Percentiles rank a stretch among this genome's conserved stretches.
These are phyloP conservation scores for Patellaria atrata DNA, from an alignment of 495 filamentous ascomycete genomes.

Conservation along the genomic window DNA sequence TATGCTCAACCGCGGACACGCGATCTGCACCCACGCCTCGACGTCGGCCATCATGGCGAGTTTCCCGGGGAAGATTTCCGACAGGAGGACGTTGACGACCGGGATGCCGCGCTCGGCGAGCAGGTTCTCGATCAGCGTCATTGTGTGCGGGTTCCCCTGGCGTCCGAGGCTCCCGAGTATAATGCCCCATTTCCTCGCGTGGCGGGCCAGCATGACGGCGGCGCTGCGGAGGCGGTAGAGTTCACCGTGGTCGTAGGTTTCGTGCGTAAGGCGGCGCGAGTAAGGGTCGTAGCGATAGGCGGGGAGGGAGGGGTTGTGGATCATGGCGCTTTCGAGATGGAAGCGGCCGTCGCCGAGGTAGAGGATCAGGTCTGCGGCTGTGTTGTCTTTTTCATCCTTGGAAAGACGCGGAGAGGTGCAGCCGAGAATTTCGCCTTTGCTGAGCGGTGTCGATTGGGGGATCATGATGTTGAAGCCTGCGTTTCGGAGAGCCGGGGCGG, in stretches of 20 bases:
- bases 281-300: slow-evolving; percentile 98
- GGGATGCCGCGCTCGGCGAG: slow-evolving; percentile 53
- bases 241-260: slow-evolving; percentile 77
- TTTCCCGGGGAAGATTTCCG: slow-evolving; percentile 93
- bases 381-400: slow-evolving; percentile 23
- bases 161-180: slow-evolving; percentile 86
- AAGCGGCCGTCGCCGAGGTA: slow-evolving; percentile 95
- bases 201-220: slow-evolving; percentile 59
- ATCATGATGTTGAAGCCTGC: slow-evolving; percentile 73
- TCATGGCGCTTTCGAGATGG: slow-evolving; percentile 97
- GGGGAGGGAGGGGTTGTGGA: slow-evolving; percentile 79
- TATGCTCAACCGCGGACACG: slow-evolving; percentile 86
- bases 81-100: slow-evolving; percentile 68
- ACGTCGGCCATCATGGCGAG: slow-evolving; percentile 82
- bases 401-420: slow-evolving; percentile 77
- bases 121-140: slow-evolving; percentile 68
- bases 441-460: slow-evolving; percentile 84
- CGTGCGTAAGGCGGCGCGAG: slow-evolving; percentile 74
- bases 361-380: slow-evolving; percentile 60
- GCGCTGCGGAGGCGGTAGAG: slow-evolving; percentile 68
- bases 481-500: slow-evolving; percentile 57
- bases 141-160: slow-evolving; percentile 89
- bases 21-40: slow-evolving; percentile 95
- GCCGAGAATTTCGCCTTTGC: slow-evolving; percentile 86
- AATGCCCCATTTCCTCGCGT: slow-evolving; percentile 78